Evolutionary conservation across 345 rosid species (phyloP).

Genomic region (Litchi chinensis): DNA sequence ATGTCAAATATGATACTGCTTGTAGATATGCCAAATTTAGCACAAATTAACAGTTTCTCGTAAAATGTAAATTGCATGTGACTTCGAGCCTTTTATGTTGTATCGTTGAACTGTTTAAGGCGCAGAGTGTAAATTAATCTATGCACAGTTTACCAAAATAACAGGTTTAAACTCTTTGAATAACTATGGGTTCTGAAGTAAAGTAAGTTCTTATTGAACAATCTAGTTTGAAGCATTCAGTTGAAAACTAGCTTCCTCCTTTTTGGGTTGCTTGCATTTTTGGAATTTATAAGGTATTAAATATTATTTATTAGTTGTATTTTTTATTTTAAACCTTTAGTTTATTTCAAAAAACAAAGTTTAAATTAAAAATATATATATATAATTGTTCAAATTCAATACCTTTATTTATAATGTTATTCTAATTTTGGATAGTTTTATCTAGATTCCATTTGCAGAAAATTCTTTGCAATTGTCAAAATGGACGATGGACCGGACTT

Average conservation of each 20-base stretch:
- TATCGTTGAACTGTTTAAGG: neutral
- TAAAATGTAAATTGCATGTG: neutral
- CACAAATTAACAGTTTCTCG: too few species aligned
- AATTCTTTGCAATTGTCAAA: conserved; percentile 28
- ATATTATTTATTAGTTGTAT: neutral
- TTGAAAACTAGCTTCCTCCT: neutral
- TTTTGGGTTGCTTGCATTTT: neutral
- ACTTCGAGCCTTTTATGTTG: neutral
- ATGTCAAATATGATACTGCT: too few species aligned
- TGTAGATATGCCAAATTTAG: too few species aligned
- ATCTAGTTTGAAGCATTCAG: neutral
- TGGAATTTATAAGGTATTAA: neutral
- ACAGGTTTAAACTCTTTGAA: neutral
- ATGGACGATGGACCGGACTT: conserved; percentile 40
- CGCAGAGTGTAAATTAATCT: too few species aligned
- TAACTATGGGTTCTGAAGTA: neutral
- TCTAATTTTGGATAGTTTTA: conserved; percentile 21
- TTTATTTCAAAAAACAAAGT: too few species aligned
- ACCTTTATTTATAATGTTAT: neutral
- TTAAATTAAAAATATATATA: too few species aligned
- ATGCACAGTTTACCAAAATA: too few species aligned
- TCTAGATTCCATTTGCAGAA: conserved; percentile 48
- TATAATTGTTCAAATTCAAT: neutral
- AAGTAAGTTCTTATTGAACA: neutral
- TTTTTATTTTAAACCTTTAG: neutral